These are phyloP conservation scores for Niebla homalea DNA, from an alignment of 495 filamentous ascomycete species.

Conservation along the genomic window DNA sequence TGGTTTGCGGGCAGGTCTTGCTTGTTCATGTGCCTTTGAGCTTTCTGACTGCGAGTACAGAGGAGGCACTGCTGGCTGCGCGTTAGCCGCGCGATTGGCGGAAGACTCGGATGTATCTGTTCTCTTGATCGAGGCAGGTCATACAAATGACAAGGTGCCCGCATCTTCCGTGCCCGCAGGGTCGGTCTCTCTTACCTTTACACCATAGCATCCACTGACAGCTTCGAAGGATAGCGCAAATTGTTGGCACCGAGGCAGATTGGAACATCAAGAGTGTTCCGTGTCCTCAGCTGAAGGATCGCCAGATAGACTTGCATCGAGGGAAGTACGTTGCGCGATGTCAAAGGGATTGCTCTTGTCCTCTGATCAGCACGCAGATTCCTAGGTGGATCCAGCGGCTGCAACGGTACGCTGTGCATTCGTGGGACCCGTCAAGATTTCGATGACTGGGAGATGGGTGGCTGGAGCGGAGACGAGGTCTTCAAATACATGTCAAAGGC, in stretches of 20 bases:
- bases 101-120: constrained; percentile 31
- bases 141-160: constrained; percentile 22
- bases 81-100: constrained; percentile 36
- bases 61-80: constrained; percentile 33
- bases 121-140: constrained; percentile 36
- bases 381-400: constrained; percentile 35
- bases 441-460: constrained; percentile 34
- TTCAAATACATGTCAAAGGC: constrained; percentile 29
- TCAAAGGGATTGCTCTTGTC: too few species aligned
- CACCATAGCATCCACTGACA: constrained; percentile 2
- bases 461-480: constrained; percentile 29
- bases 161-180: not conserved
- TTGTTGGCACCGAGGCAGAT: constrained; percentile 18
- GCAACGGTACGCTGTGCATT: constrained; percentile 38
- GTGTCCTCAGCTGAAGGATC: constrained; percentile 23
- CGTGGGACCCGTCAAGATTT: constrained; percentile 36
- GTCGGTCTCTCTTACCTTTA: not conserved
- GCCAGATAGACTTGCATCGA: too few species aligned
- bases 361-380: constrained; percentile 15
- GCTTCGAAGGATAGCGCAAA: too few species aligned
- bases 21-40: not conserved
- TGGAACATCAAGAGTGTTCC: constrained; percentile 30
- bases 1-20: not conserved
- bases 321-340: too few species aligned
- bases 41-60: not conserved